Conservation (phyloP, 495 filamentous ascomycete species). For the Aspergillus bertholletiae region DNA sequence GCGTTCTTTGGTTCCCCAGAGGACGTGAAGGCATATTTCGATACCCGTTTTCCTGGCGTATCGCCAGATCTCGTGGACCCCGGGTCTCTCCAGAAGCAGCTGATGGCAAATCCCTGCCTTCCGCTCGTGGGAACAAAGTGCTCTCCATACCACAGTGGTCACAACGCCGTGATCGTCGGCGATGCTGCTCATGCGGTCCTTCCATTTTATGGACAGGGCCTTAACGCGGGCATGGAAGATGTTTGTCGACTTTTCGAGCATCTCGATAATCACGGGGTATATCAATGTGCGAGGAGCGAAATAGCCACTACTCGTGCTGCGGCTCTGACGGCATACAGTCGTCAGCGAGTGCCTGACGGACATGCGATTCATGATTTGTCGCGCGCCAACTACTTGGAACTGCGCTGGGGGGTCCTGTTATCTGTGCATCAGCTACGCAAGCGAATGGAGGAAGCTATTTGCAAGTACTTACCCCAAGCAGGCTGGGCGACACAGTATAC, state of each 20-base stretch:
- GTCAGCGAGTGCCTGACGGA: constrained; percentile 68
- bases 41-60: constrained; percentile 80
- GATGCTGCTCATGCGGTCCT: constrained; percentile 98
- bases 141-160: constrained; percentile 74
- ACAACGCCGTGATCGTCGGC: constrained; percentile 77
- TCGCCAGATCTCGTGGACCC: constrained; percentile 71
- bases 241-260: constrained; percentile 73
- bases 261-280: constrained; percentile 61
- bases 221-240: constrained; percentile 85
- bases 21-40: constrained; percentile 67
- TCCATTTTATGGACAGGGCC: constrained; percentile 88
- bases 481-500: constrained; percentile 92
- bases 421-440: constrained; percentile 76
- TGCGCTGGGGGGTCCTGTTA: constrained; percentile 77
- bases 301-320: too few relatives aligned
- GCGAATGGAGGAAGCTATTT: constrained; percentile 75
- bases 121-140: constrained; percentile 95
- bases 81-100: constrained; percentile 64
- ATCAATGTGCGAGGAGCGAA: constrained; percentile 49
- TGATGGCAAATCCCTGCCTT: constrained; percentile 76
- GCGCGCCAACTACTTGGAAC: constrained; percentile 87
- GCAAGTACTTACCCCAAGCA: constrained; percentile 63
- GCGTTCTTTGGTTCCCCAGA: constrained; percentile 54
- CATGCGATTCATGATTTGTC: constrained; percentile 91
- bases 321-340: constrained; percentile 72